Evolutionary conservation across 2,329 filamentous ascomycete genomes (phyloP).

Genomic region (Mariannaea sp.): DNA sequence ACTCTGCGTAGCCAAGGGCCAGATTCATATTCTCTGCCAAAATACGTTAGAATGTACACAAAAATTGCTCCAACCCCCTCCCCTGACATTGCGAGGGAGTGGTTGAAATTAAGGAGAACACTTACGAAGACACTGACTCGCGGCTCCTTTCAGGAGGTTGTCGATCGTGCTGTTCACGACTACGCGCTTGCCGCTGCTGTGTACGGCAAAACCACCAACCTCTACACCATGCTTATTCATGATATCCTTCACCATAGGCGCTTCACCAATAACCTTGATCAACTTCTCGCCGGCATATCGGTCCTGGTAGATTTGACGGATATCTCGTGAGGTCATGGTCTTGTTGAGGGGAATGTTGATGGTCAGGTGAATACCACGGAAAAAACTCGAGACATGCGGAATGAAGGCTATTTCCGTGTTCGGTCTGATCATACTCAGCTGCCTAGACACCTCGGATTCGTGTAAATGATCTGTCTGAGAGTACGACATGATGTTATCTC

Average conservation of each 20-base stretch:
- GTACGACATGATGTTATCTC: constrained; percentile 84
- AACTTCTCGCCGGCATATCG: constrained; percentile 95
- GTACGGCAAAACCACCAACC: constrained; percentile 91
- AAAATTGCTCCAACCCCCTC: no score
- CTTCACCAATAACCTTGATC: constrained; percentile 88
- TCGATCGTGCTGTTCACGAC: constrained; percentile 60
- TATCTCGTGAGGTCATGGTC: constrained; percentile 87
- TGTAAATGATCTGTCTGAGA: constrained; percentile 82
- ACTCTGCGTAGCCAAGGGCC: constrained; percentile 82
- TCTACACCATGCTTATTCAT: constrained; percentile 85
- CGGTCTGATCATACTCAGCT: no score
- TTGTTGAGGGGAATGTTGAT: constrained; percentile 88
- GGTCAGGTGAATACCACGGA: constrained; percentile 91
- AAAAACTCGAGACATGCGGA: constrained; percentile 89
- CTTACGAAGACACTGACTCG: constrained; percentile 45
- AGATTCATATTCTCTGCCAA: constrained; percentile 52
- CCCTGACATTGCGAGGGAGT: no score
- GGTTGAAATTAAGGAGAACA: constrained; percentile 54
- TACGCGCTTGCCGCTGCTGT: constrained; percentile 85
- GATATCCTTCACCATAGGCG: constrained; percentile 84
- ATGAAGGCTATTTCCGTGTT: constrained; percentile 79
- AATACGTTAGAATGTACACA: no score
- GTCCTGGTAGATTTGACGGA: constrained; percentile 94
- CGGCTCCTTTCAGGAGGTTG: constrained; percentile 3
- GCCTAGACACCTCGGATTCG: constrained; percentile 84